phyloP scores from a whole-genome alignment of 345 rosid species.

The Citrus trifoliata region DNA sequence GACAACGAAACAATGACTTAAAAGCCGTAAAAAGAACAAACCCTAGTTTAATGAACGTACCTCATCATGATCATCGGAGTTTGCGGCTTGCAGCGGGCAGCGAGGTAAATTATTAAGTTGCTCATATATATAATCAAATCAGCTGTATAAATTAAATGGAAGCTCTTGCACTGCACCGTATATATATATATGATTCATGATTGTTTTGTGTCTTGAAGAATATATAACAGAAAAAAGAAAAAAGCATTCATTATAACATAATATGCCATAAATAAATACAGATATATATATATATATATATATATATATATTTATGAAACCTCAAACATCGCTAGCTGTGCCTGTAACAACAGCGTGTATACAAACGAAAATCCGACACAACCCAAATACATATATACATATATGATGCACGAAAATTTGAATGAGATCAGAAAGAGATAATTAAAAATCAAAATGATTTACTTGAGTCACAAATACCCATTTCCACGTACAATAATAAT shows the following conservation, averaged over 20 bases:
- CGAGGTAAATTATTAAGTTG: background rate
- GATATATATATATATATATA: no score
- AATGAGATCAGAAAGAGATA: background rate
- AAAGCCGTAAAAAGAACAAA: background rate
- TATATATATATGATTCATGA: background rate
- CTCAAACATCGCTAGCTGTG: background rate
- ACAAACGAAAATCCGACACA: background rate
- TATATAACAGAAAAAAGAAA: background rate
- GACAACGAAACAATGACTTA: background rate
- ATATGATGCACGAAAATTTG: background rate
- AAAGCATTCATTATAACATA: conserved; percentile 7
- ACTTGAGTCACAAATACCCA: background rate
- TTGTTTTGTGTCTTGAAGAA: conserved; percentile 8
- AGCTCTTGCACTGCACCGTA: background rate
- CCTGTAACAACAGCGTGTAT: conserved; percentile 4
- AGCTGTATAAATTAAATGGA: background rate
- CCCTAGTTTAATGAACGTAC: background rate
- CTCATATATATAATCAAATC: background rate
- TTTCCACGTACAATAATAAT: background rate
- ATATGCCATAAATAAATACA: background rate
- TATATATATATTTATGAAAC: background rate
- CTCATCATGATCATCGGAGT: background rate
- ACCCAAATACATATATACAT: background rate
- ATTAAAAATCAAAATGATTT: background rate
- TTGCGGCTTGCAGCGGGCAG: background rate